Percentiles rank a stretch among this genome's conserved stretches.
These are phyloP conservation scores for Tinospora cordifolia DNA, from an alignment of 164 flowering plant species.

Conservation along the genomic window DNA sequence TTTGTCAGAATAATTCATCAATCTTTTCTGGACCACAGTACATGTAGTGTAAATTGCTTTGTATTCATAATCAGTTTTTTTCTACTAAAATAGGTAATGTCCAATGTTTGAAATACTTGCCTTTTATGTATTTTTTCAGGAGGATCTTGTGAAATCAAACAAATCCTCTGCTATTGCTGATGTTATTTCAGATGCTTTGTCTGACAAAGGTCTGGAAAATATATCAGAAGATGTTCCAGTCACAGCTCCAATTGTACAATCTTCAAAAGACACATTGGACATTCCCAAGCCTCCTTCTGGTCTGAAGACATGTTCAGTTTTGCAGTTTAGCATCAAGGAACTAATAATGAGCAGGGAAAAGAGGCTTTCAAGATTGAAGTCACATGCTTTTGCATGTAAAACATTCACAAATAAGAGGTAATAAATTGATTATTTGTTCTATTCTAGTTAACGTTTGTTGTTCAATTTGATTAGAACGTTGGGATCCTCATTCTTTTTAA, in stretches of 20 bases:
- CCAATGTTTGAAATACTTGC: no score
- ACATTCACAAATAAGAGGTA: conserved; percentile 34
- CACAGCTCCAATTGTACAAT: conserved; percentile 18
- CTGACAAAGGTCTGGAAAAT: conserved; percentile 17
- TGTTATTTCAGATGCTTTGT: conserved; percentile 20
- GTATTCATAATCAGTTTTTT: neutral
- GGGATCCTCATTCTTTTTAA: neutral
- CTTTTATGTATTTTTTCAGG: conserved; percentile 10
- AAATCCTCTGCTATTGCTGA: conserved; percentile 18
- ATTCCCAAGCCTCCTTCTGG: conserved; percentile 31
- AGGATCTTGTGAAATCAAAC: conserved; percentile 22
- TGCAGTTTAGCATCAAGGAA: conserved; percentile 64
- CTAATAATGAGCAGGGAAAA: conserved; percentile 45
- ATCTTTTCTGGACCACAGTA: neutral
- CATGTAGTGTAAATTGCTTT: neutral
- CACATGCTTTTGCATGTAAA: conserved; percentile 15
- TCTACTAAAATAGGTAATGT: neutral
- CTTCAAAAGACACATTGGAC: conserved; percentile 31
- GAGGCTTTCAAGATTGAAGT: conserved; percentile 41
- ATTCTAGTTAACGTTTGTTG: neutral
- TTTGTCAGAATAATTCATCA: neutral
- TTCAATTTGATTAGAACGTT: neutral
- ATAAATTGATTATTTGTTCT: neutral
- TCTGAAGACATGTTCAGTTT: conserved; percentile 33
- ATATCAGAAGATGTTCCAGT: conserved; percentile 24